A percentile compares a stretch with the other conserved stretches of the same genome.
phyloP scores from a whole-genome alignment of 164 flowering plant genomes.

The Liquidambar formosana region DNA sequence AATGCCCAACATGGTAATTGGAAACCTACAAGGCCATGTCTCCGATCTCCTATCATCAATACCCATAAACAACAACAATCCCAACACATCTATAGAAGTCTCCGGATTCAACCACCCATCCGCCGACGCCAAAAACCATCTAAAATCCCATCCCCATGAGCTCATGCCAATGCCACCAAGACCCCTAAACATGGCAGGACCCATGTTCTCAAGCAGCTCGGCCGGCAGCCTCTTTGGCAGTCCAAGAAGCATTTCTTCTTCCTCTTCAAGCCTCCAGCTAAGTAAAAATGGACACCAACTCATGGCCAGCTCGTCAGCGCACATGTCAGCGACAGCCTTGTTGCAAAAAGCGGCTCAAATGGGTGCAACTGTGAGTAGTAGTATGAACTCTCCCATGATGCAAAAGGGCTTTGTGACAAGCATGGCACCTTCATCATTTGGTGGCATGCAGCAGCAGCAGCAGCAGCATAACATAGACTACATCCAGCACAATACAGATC shows the following conservation, averaged over 20 bases:
- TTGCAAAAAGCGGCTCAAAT: slow-evolving; percentile 67
- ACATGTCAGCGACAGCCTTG: slow-evolving; percentile 57
- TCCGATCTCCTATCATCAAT: slow-evolving; percentile 27
- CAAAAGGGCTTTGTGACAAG: slow-evolving; percentile 7
- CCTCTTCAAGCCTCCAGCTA: slow-evolving; percentile 13
- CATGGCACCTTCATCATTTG: slow-evolving; percentile 31
- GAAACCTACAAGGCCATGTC: slow-evolving; percentile 32
- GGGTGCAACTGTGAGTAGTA: slow-evolving; percentile 49
- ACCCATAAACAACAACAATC: slow-evolving; percentile 19
- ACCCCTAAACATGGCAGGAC: slow-evolving; percentile 10
- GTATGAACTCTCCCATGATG: slow-evolving; percentile 25
- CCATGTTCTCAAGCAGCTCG: slow-evolving; percentile 9
- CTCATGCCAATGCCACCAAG: slow-evolving; percentile 14
- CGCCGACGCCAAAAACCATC: slow-evolving; percentile 7
- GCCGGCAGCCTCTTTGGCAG: slow-evolving; percentile 5
- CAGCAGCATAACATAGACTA: slow-evolving; percentile 8
- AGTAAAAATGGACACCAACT: slow-evolving; percentile 2
- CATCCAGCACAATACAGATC: slow-evolving; percentile 19
- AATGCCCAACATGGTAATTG: slow-evolving; percentile 14
- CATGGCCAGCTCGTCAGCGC: slow-evolving; percentile 17
- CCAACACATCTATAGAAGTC: slow-evolving; percentile 9
- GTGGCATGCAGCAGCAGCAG: background rate
- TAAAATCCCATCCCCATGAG: slow-evolving; percentile 6
- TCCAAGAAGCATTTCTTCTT: slow-evolving; percentile 2
- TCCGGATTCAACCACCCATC: slow-evolving; percentile 3